Evolutionary conservation across 2,329 filamentous ascomycete species (phyloP), one percentile per base, ranked within the genome.

Genomic region (Metarhizium brunneum): DNA sequence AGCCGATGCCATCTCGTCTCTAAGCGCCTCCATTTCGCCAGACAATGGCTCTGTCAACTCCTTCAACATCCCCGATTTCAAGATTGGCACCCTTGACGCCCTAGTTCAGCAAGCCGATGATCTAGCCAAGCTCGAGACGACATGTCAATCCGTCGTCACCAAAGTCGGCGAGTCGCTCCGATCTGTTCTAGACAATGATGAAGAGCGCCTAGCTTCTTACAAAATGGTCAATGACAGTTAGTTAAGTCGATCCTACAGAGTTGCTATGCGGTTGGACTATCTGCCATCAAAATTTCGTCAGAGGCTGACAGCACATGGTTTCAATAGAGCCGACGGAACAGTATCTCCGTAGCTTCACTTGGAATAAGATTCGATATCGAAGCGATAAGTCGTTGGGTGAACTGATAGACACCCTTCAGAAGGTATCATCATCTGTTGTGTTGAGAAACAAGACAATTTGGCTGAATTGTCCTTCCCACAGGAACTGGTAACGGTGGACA

Each of bases 331-430:
- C 94, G n/a, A 91, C 92, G 58, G 92, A 96, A 65, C 87, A 92
- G 69, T 99, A 97, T 69, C 77, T 99, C 49, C 84, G 86, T 67
- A 86, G 82, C 55, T 99, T 97, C 73, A 82, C 84, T 62, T 99
- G 94, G 94, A 97, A 97, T 76, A 96, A 94, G 73, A 90, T 95
- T 73, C 94, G 96, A 70, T 99, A 97, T 73, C 86, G 94, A 65
- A 87, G 89, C 59, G 94, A 99, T 72, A 95, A 92, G 70, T 83
- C 92, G 52, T 82, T 99, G 58, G 81, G 84, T 55, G 92, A 97
- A 68, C 79, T 97, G 57, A 87, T 96, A 64, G 88, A 91, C 69
- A 86, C 85, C 45, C 76, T 99, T 57, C 90, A 95, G 68, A 96
- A 95, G 83, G 90, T 90, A 10, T 36, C 40, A 14, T 13, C 11